Conservation (phyloP, 2,329 filamentous ascomycete genomes). For the Alternaria gaisen region DNA sequence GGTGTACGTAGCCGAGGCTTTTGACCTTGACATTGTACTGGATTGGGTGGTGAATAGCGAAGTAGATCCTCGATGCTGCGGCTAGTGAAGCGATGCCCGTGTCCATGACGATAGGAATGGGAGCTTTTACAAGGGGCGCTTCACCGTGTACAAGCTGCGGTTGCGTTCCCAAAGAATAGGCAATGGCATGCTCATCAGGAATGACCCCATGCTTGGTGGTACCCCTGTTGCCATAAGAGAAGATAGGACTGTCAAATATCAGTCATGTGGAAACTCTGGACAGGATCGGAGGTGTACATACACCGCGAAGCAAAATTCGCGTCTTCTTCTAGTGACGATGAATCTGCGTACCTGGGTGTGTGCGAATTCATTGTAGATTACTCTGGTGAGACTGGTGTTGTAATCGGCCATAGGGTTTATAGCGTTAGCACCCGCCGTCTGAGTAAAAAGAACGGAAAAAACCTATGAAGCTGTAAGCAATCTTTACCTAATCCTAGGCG, state of each 20-base stretch:
- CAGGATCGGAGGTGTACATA: background rate
- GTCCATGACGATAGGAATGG: constrained; percentile 1
- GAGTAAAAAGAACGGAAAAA: constrained; percentile 18
- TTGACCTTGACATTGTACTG: constrained; percentile 13
- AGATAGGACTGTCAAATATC: background rate
- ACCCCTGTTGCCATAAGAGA: constrained; percentile 1
- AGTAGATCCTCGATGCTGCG: background rate
- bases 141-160: background rate
- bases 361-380: constrained; percentile 11
- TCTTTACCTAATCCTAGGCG: no score
- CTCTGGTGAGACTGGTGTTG: constrained; percentile 12
- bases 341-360: constrained; percentile 26
- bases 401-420: constrained; percentile 4
- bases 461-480: background rate
- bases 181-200: constrained; percentile 10
- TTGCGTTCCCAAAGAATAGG: background rate
- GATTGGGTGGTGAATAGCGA: constrained; percentile 12
- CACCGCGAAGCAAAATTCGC: constrained; percentile 24
- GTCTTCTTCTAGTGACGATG: constrained; percentile 13
- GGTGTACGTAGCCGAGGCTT: background rate
- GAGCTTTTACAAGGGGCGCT: background rate
- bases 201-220: background rate
- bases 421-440: constrained; percentile 2
- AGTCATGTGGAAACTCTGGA: background rate
- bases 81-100: background rate